Base-by-base conservation (phyloP, 352 stramenopile genomes). In the Phytophthora europaea region DNA sequence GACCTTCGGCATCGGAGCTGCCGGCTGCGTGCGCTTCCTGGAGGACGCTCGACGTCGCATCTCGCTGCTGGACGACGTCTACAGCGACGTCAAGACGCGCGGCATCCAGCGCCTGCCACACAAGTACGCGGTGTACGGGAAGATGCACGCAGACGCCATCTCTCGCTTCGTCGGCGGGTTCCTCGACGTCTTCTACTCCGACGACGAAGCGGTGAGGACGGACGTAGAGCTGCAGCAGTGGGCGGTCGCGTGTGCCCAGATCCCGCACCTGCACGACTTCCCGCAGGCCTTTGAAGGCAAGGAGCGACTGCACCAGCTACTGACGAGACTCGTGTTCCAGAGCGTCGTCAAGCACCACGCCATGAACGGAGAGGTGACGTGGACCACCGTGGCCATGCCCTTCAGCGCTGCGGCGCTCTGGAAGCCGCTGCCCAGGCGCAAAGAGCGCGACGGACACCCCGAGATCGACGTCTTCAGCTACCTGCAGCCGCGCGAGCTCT, bases 341-440 rank as follows among this genome's bases (percentile, higher is more conserved):
- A 73, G 64, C 13, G 61, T 72, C n/a, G 76, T 88, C 33, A 78
- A 79, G 40, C 82, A 88, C 65, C 80, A 90, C 72, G 73, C 73
- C n/a, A 88, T 87, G 82, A 88, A 87, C 61, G 80, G 80, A 38
- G 55, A 78, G 26, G 65, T 75, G 51, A 84, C 73, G 23, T 90
- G 80, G 82, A 77, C 85, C 61, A 74, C 72, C 2, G 59, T 77
- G 9, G 65, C 71, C 12, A 83, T 80, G 60, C 83, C 81, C 1
- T 88, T 77, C 72, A 84, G 73, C 55, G 80, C 75, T 15, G 65
- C 70, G 1, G 80, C 71, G 51, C 72, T 88, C 36, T 90, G 80
- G 81, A 78, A 83, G 60, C 40, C 65, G 47, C 64, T 88, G 34
- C 82, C 79, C 9, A 73, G 58, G 2, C 38, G 33, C 16, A 88